These are phyloP conservation scores for Saccharomyces jurei DNA, from an alignment of 805 yeast genomes.

Conservation along the genomic window DNA sequence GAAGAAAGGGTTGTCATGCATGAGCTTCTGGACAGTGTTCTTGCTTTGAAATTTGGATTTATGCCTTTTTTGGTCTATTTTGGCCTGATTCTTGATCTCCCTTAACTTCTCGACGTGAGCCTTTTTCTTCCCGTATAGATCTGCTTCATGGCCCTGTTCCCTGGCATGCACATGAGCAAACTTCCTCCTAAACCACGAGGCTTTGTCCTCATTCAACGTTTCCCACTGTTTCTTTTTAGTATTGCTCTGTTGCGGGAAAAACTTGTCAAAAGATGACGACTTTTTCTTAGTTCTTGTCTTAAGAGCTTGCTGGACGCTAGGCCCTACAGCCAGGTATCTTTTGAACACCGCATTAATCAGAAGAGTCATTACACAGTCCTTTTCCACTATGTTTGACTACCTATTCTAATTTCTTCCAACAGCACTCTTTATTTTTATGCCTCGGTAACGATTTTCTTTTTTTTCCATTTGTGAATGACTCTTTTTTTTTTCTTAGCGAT, in stretches of 20 bases:
- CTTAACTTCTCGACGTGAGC: constrained; percentile 12
- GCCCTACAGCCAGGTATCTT: not conserved
- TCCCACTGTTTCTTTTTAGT: constrained; percentile 57
- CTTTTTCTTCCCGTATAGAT: constrained; percentile 12
- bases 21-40: not conserved
- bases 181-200: constrained; percentile 50
- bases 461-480: not conserved
- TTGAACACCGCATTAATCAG: not conserved
- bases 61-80: constrained; percentile 5
- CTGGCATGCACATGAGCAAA: constrained; percentile 61
- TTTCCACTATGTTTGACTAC: not conserved
- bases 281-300: not conserved
- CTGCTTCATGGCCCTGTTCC: constrained; percentile 24
- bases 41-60: constrained; percentile 4
- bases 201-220: constrained; percentile 50
- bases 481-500: not conserved
- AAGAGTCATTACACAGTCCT: not conserved
- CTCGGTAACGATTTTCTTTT: constrained; percentile 1
- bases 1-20: constrained; percentile 37
- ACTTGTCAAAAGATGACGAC: constrained; percentile 33
- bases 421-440: not conserved
- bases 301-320: not conserved
- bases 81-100: constrained; percentile 2
- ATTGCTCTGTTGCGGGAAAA: constrained; percentile 32
- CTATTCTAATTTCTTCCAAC: not conserved